These are phyloP conservation scores for Inga laurina DNA, from an alignment of 306 rosid species.

Conservation along the genomic window DNA sequence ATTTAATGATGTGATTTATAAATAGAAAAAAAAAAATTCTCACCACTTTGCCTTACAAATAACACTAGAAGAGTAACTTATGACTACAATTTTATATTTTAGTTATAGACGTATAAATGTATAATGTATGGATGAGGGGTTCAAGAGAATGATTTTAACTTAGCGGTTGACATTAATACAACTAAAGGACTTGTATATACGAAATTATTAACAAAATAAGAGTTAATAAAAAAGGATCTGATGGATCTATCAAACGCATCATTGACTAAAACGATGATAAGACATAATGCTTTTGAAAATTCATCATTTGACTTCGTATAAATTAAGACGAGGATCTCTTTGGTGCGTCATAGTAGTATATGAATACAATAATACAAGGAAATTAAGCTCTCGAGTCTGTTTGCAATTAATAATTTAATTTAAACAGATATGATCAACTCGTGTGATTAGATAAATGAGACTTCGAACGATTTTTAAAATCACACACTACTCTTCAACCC, in stretches of 20 bases:
- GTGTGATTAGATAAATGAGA: not conserved
- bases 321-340: slow-evolving; percentile 11
- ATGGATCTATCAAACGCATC: not conserved
- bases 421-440: not conserved
- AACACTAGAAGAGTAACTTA: too few relatives aligned
- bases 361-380: not conserved
- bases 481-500: not conserved
- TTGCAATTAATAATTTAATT: not conserved
- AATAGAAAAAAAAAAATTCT: too few relatives aligned
- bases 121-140: not conserved
- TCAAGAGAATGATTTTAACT: not conserved
- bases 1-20: too few relatives aligned
- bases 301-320: slow-evolving; percentile 28
- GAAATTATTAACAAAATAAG: not conserved
- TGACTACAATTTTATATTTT: too few relatives aligned
- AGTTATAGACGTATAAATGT: too few relatives aligned
- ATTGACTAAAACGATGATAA: not conserved
- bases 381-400: not conserved
- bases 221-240: not conserved
- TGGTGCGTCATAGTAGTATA: not conserved
- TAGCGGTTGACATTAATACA: not conserved
- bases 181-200: too few relatives aligned
- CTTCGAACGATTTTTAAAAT: not conserved
- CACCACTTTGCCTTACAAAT: too few relatives aligned
- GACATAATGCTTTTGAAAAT: not conserved